Base-by-base conservation (phyloP, 345 rosid species). In the Viola odorata region DNA sequence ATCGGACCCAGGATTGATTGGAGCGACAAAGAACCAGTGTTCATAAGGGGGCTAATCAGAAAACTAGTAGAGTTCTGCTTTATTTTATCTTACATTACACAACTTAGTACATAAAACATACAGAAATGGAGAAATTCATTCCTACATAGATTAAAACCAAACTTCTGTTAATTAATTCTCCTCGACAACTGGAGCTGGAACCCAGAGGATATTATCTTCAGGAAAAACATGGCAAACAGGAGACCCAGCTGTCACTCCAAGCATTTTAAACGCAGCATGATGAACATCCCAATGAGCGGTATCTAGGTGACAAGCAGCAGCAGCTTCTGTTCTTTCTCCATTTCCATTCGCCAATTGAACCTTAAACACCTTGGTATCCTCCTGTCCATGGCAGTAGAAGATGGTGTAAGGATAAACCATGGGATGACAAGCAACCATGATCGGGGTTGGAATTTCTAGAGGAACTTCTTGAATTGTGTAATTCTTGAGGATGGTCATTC, bases 221-320 rank as follows among this genome's bases (percentile, higher is more conserved):
- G 79, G 79, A 63, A 81, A 73, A 79, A 78, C 78, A 72, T 81
- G 88, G 54, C 85, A 79, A 4, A 77, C 81, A 3, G 79, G 67
- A 0, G 63, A 41, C 5, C 85, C 82, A 0, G 84, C 82, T 45
- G 68, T 37, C 16, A 63, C 47, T 55, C 76, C 69, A 38, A 78
- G 57, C 12, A 77, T 64, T 1, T 45, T 64, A 57, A 84, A 79
- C 11, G 84, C 67, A 9, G 62, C 64, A 47, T 79, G 84, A 13
- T 71, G 41, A 1, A 3, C 70, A 51, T 15, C 57, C 83, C 85
- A 81, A 14, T 73, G 72, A 37, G 85, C 68, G 1, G 85, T 77
- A 47, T 84, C 84, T 78, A 75, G 64, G 66, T 84, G 88, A 40
- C 84, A 81, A 32, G 79, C 77, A 5, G 79, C 76, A 36, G 70